These are phyloP conservation scores for Verticillium zaregamsianum DNA, from an alignment of 2,329 filamentous ascomycete genomes.

Conservation along the genomic window DNA sequence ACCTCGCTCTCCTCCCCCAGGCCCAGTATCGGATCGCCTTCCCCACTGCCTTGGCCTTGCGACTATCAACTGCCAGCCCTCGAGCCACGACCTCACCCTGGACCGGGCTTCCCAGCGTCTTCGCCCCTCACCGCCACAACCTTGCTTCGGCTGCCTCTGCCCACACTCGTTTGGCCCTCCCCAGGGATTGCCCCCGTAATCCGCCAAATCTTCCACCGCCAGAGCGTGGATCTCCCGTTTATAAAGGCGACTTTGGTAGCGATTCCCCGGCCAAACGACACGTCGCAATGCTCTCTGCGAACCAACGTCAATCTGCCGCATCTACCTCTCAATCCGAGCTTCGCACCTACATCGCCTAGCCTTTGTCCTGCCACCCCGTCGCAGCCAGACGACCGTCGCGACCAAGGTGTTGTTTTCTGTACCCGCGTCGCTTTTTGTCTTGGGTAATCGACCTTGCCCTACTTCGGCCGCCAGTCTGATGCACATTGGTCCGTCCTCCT, in stretches of 20 bases:
- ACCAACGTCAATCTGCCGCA: not conserved
- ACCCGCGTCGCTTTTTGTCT: not conserved
- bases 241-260: not conserved
- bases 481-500: not conserved
- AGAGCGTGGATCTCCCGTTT: not conserved
- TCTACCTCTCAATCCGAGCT: not conserved
- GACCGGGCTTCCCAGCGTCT: slow-evolving; percentile 5
- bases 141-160: slow-evolving; percentile 3
- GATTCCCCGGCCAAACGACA: not conserved
- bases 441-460: not conserved
- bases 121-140: slow-evolving; percentile 4
- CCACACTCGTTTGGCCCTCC: slow-evolving; percentile 10
- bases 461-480: not conserved
- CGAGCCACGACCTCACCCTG: slow-evolving; percentile 6
- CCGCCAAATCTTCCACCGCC: slow-evolving; percentile 3
- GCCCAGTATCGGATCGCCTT: not conserved
- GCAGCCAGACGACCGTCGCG: not conserved
- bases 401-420: not conserved
- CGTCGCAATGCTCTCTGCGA: slow-evolving; percentile 12
- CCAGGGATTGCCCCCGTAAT: slow-evolving; percentile 10
- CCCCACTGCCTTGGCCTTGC: not conserved
- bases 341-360: not conserved
- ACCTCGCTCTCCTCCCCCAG: not conserved
- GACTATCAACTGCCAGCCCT: not conserved
- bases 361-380: not conserved